Percentiles rank a stretch among this genome's conserved stretches.
These are phyloP conservation scores for Bruguiera sexangula DNA, from an alignment of 345 rosid genomes.

Conservation along the genomic window DNA sequence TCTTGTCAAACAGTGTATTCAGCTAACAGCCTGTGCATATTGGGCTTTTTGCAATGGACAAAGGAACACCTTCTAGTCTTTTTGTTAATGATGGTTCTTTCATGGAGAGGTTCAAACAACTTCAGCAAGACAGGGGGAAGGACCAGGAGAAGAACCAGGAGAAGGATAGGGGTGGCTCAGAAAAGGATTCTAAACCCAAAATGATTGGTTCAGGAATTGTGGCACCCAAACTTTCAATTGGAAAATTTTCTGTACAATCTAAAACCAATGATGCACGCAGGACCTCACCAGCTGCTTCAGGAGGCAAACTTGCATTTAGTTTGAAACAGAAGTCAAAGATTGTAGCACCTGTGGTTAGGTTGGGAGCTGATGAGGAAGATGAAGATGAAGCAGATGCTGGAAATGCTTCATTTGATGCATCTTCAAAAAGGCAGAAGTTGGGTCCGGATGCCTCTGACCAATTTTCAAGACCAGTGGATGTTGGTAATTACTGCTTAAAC, in stretches of 20 bases:
- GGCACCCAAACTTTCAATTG: constrained; percentile 40
- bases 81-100: constrained; percentile 97
- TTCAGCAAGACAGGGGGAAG: constrained; percentile 69
- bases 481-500: constrained; percentile 79
- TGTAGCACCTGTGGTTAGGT: constrained; percentile 73
- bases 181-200: constrained; percentile 65
- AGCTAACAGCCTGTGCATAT: constrained; percentile 26
- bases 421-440: constrained; percentile 70
- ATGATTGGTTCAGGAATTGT: constrained; percentile 46
- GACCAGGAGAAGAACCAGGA: constrained; percentile 26
- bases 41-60: constrained; percentile 58
- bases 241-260: constrained; percentile 38
- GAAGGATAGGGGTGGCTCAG: constrained; percentile 24
- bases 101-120: constrained; percentile 97
- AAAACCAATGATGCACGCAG: constrained; percentile 48
- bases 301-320: constrained; percentile 95
- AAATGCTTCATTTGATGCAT: constrained; percentile 41
- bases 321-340: constrained; percentile 94
- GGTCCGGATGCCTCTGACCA: constrained; percentile 47
- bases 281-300: constrained; percentile 34
- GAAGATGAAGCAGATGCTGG: constrained; percentile 61
- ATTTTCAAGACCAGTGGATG: constrained; percentile 45
- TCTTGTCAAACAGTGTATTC: constrained; percentile 52
- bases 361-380: constrained; percentile 75
- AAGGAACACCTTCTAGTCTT: constrained; percentile 66